Evolutionary conservation across 129 eudicot species (phyloP).

Genomic region (Cynara cardunculus): DNA sequence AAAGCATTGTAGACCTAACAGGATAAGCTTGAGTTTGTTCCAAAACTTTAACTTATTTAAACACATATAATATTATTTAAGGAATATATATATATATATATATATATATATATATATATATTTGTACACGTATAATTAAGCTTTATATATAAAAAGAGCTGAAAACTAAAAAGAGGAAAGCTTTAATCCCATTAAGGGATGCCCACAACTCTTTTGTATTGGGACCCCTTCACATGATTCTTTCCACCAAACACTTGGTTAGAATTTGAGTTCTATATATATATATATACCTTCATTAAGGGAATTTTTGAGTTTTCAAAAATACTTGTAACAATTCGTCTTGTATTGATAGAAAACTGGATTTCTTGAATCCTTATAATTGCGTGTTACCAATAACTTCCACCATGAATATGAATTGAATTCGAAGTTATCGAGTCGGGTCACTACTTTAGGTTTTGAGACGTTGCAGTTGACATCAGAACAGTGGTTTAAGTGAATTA

Average conservation of each 20-base stretch:
- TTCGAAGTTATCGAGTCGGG: not conserved
- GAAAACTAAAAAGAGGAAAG: not conserved
- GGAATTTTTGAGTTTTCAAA: not conserved
- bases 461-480: too few relatives aligned
- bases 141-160: not conserved
- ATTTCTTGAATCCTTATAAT: not conserved
- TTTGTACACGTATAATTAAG: not conserved
- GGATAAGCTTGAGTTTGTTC: not conserved
- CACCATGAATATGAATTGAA: not conserved
- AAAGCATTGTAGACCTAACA: not conserved
- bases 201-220: not conserved
- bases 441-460: too few relatives aligned
- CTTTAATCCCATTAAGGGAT: not conserved
- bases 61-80: too few relatives aligned
- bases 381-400: not conserved
- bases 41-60: not conserved
- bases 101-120: too few relatives aligned
- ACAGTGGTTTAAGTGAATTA: not conserved
- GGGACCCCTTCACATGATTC: not conserved
- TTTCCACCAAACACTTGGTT: not conserved
- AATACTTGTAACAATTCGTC: not conserved
- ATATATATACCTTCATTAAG: not conserved
- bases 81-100: too few relatives aligned
- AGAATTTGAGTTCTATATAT: too few relatives aligned
- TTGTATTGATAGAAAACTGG: not conserved